phyloP scores from a whole-genome alignment of 129 eudicot genomes.

The Gnaphalium uliginosum region DNA sequence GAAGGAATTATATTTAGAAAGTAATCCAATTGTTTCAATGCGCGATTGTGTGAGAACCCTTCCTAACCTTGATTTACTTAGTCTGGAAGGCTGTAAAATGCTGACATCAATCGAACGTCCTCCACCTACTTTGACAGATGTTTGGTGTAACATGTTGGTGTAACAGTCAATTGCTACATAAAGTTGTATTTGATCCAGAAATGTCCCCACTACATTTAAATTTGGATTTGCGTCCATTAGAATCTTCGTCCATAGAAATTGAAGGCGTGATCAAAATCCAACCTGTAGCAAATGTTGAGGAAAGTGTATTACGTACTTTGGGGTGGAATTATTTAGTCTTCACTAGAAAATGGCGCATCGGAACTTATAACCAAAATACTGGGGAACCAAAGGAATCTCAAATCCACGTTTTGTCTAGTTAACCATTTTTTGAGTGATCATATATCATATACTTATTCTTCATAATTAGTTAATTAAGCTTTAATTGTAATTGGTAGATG shows the following conservation, averaged over 20 bases:
- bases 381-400: not conserved
- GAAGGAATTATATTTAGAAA: not conserved
- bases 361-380: not conserved
- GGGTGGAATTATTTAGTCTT: not conserved
- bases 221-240: not conserved
- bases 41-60: slow-evolving; percentile 23
- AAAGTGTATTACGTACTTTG: not conserved
- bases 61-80: slow-evolving; percentile 12
- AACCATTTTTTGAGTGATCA: too few relatives aligned
- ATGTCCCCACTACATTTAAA: not conserved
- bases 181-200: not conserved
- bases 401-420: not conserved
- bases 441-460: too few relatives aligned
- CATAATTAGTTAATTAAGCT: not conserved
- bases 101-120: slow-evolving; percentile 4
- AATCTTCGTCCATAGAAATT: slow-evolving; percentile 6
- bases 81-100: not conserved
- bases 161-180: not conserved
- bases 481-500: slow-evolving; percentile 9
- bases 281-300: slow-evolving; percentile 13
- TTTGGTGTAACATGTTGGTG: too few relatives aligned
- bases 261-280: slow-evolving; percentile 17
- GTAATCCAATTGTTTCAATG: slow-evolving; percentile 12
- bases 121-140: not conserved
- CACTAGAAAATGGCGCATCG: not conserved